These are phyloP conservation scores for Mycena metata DNA, from an alignment of 768 basidiomycete genomes.

Conservation along the genomic window DNA sequence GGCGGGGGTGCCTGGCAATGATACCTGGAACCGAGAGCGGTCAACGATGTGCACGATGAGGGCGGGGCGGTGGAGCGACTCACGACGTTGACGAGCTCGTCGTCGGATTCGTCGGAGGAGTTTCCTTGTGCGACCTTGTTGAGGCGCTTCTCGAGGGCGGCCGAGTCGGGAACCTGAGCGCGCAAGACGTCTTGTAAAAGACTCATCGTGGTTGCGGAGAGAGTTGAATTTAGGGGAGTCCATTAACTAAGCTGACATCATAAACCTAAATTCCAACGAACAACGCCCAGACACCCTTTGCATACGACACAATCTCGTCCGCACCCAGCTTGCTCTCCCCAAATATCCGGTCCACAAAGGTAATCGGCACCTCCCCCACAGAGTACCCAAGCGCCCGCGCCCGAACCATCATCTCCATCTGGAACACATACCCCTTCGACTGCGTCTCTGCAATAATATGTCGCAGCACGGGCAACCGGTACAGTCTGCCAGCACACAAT, in stretches of 20 bases:
- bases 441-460: conserved; percentile 88
- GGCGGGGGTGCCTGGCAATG: conserved; percentile 75
- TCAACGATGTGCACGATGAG: neutral
- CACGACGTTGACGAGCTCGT: conserved; percentile 82
- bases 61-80: conserved; percentile 45
- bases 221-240: conserved; percentile 14
- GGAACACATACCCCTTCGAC: conserved; percentile 95
- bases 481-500: conserved; percentile 65
- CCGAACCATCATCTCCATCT: conserved; percentile 98
- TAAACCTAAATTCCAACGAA: conserved; percentile 75
- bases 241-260: conserved; percentile 9
- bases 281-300: conserved; percentile 85
- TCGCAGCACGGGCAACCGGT: conserved; percentile 79
- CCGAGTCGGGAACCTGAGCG: conserved; percentile 59
- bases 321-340: conserved; percentile 94
- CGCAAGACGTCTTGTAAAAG: conserved; percentile 79
- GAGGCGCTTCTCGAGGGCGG: conserved; percentile 50
- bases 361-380: conserved; percentile 93
- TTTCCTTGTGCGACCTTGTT: conserved; percentile 45
- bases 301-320: conserved; percentile 89
- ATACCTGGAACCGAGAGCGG: conserved; percentile 60
- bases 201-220: conserved; percentile 59
- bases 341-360: conserved; percentile 94
- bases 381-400: conserved; percentile 87
- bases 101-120: conserved; percentile 66